A percentile compares a stretch with the other conserved stretches of the same genome.
These are phyloP conservation scores for Colletotrichum higginsianum DNA, from an alignment of 2,329 filamentous ascomycete genomes.

Conservation along the genomic window DNA sequence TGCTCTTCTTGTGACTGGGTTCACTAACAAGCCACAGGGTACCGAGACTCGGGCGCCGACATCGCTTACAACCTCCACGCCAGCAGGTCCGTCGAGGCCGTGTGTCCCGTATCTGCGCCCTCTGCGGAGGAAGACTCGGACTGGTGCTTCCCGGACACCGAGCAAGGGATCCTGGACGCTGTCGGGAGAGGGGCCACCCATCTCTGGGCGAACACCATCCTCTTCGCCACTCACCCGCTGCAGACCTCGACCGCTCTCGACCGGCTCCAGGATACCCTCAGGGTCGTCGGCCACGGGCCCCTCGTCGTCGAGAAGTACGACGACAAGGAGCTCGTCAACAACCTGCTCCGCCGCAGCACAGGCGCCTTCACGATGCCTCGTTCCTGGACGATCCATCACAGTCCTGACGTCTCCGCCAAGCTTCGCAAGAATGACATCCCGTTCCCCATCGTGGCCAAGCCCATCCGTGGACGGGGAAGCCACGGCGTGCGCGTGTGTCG, in stretches of 20 bases:
- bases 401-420: not conserved
- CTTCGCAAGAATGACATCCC: slow-evolving; percentile 5
- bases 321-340: slow-evolving; percentile 65
- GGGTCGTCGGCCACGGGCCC: slow-evolving; percentile 62
- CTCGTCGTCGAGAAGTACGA: slow-evolving; percentile 63
- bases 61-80: slow-evolving; percentile 59
- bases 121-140: slow-evolving; percentile 49
- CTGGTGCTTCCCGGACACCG: slow-evolving; percentile 62
- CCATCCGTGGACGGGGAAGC: slow-evolving; percentile 63
- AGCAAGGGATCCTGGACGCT: slow-evolving; percentile 58
- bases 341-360: slow-evolving; percentile 52
- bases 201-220: slow-evolving; percentile 66
- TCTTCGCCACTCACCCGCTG: slow-evolving; percentile 64
- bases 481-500: slow-evolving; percentile 64
- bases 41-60: slow-evolving; percentile 64
- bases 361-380: slow-evolving; percentile 57
- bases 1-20: too few relatives aligned
- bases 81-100: slow-evolving; percentile 49
- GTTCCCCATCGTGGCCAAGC: slow-evolving; percentile 63
- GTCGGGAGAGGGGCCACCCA: slow-evolving; percentile 58
- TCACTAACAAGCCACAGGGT: slow-evolving; percentile 51
- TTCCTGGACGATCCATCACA: slow-evolving; percentile 51
- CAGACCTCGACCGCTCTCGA: slow-evolving; percentile 56
- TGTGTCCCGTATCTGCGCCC: slow-evolving; percentile 51
- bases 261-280: slow-evolving; percentile 49